Conservation (phyloP, 2,329 filamentous ascomycete species). For the Coniochaeta prunicola region DNA sequence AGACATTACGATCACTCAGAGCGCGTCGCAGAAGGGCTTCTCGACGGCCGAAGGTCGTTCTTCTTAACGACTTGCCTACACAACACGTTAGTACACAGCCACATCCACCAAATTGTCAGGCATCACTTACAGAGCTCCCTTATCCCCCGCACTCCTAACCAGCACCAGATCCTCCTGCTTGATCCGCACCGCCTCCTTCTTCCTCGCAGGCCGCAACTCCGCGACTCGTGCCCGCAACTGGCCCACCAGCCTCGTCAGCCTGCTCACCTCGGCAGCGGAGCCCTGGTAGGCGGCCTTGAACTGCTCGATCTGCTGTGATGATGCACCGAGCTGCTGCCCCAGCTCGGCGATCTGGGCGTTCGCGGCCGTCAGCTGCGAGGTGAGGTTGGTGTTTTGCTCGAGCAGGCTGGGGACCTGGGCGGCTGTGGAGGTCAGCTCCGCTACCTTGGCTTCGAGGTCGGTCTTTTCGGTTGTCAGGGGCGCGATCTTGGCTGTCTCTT, state of each 20-base stretch:
- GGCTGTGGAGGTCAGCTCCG: slow-evolving; percentile 9
- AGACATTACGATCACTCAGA: no score
- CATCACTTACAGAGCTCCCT: slow-evolving; percentile 12
- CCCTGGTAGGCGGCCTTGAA: slow-evolving; percentile 9
- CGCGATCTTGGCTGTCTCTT: not conserved
- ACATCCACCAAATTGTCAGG: not conserved
- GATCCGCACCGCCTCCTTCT: slow-evolving; percentile 9
- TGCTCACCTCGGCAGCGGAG: slow-evolving; percentile 11
- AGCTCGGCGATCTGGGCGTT: slow-evolving; percentile 14
- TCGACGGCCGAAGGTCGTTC: not conserved
- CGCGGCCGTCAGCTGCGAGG: slow-evolving; percentile 14
- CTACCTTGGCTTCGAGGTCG: slow-evolving; percentile 11
- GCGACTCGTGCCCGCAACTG: slow-evolving; percentile 7
- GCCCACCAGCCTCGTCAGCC: slow-evolving; percentile 14
- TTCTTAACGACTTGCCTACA: not conserved
- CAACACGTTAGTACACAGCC: not conserved
- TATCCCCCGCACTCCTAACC: slow-evolving; percentile 16
- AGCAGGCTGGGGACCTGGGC: slow-evolving; percentile 10
- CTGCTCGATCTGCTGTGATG: slow-evolving; percentile 12
- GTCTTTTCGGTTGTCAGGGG: slow-evolving; percentile 4
- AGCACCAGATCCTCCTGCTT: slow-evolving; percentile 14
- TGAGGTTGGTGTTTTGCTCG: slow-evolving; percentile 10
- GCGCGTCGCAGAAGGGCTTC: not conserved
- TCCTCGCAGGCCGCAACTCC: slow-evolving; percentile 10
- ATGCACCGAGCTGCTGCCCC: slow-evolving; percentile 12